Conservation (phyloP, 192 early-diverging fungal genomes). For the Coemansia sp. region DNA sequence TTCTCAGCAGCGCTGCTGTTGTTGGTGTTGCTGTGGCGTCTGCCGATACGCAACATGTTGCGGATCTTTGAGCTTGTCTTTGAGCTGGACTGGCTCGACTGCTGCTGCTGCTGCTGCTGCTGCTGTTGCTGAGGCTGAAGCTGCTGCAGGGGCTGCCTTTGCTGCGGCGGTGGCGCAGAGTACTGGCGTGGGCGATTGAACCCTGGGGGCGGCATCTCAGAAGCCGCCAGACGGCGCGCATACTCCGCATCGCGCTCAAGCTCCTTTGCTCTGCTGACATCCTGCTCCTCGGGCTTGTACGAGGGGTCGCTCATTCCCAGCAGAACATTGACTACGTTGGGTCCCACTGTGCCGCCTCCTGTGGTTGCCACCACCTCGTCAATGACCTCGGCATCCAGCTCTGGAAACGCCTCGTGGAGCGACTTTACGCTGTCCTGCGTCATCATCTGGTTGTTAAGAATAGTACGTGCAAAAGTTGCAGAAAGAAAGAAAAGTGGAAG, state of each 20-base stretch:
- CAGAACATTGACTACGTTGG: constrained; percentile 15
- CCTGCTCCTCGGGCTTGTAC: constrained; percentile 33
- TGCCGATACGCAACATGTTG: constrained; percentile 33
- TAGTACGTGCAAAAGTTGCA: no score
- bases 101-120: neutral
- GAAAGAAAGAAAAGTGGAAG: no score
- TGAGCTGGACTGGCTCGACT: no score
- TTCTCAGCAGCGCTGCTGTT: no score
- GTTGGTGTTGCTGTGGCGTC: constrained; percentile 11
- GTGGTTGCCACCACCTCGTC: constrained; percentile 23
- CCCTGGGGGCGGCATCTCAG: constrained; percentile 12
- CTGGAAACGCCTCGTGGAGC: constrained; percentile 40
- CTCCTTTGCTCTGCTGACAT: constrained; percentile 6
- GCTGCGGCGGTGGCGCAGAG: neutral
- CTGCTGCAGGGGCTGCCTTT: neutral
- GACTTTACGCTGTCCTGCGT: constrained; percentile 21
- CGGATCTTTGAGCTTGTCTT: constrained; percentile 25
- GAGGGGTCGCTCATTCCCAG: constrained; percentile 39
- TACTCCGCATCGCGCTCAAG: constrained; percentile 21
- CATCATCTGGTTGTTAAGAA: constrained; percentile 6
- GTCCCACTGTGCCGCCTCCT: constrained; percentile 16
- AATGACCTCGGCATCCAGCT: constrained; percentile 36
- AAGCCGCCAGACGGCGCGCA: constrained; percentile 24
- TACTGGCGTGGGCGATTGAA: neutral
- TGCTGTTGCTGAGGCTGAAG: constrained; percentile 5